Evolutionary conservation across 306 rosid genomes (phyloP).

Genomic region (Geum urbanum): DNA sequence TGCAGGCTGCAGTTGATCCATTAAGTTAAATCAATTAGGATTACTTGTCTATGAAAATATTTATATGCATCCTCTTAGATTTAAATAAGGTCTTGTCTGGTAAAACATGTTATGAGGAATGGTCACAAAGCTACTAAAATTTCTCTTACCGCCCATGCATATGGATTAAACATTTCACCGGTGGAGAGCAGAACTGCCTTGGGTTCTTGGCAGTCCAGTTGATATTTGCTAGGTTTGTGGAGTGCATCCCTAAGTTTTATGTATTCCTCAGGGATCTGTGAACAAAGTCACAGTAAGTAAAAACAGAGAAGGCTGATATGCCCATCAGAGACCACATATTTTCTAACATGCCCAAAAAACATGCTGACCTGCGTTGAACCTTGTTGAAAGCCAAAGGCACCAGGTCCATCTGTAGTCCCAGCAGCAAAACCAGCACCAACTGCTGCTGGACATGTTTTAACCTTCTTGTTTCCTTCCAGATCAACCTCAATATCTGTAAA

Average conservation of each 20-base stretch:
- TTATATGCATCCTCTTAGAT: no score
- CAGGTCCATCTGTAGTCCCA: conserved; percentile 90
- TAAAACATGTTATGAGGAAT: not conserved
- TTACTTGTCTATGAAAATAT: not conserved
- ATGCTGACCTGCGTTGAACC: conserved; percentile 61
- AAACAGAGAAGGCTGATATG: not conserved
- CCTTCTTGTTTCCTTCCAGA: conserved; percentile 38
- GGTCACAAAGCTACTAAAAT: not conserved
- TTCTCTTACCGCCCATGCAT: conserved; percentile 76
- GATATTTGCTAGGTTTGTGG: conserved; percentile 57
- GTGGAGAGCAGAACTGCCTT: conserved; percentile 65
- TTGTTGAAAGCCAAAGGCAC: conserved; percentile 74
- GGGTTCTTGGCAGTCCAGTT: conserved; percentile 69
- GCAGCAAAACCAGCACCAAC: conserved; percentile 96
- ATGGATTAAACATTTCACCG: conserved; percentile 79
- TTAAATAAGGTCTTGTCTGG: no score
- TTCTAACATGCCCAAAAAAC: no score
- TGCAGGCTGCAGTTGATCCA: conserved; percentile 62
- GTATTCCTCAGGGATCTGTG: conserved; percentile 59
- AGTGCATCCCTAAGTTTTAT: conserved; percentile 43
- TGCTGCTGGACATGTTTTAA: conserved; percentile 78
- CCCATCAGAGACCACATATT: not conserved
- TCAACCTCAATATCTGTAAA: conserved; percentile 61
- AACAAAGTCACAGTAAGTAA: not conserved
- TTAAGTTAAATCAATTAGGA: not conserved